Percentiles rank a stretch among this genome's conserved stretches.
phyloP scores from a whole-genome alignment of 2,329 filamentous ascomycete genomes.

The Fusarium subglutinans region DNA sequence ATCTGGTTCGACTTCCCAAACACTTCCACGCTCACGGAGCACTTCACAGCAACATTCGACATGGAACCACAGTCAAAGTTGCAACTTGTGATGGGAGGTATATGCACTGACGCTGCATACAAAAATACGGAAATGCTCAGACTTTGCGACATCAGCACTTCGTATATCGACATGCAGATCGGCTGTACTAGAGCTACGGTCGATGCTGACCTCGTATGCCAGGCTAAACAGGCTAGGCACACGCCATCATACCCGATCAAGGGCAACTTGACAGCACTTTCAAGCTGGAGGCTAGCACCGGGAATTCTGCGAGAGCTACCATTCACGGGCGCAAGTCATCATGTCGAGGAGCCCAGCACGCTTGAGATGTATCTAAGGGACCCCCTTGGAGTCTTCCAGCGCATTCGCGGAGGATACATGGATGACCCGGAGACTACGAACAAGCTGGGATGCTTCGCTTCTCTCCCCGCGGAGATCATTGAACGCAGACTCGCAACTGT shows the following conservation, averaged over 20 bases:
- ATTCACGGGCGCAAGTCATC: neutral
- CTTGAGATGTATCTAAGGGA: neutral
- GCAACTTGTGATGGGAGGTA: neutral
- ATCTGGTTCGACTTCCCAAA: neutral
- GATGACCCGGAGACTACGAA: neutral
- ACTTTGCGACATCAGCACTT: neutral
- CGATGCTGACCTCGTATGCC: neutral
- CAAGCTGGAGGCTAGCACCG: rapidly evolving
- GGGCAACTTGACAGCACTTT: neutral
- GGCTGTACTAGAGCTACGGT: neutral
- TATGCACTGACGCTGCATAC: neutral
- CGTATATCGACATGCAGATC: neutral
- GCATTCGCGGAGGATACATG: neutral
- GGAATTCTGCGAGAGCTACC: neutral
- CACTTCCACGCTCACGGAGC: neutral
- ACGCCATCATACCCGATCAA: neutral
- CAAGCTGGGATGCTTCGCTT: neutral
- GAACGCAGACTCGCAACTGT: neutral
- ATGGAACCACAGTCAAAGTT: neutral
- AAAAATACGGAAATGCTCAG: neutral
- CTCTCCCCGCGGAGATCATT: neutral
- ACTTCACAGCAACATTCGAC: rapidly evolving
- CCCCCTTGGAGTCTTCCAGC: neutral
- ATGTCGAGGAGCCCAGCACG: rapidly evolving
- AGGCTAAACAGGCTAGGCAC: neutral